These are phyloP conservation scores for Wickerhamia fluorescens DNA, from an alignment of 805 yeast species.

Conservation along the genomic window DNA sequence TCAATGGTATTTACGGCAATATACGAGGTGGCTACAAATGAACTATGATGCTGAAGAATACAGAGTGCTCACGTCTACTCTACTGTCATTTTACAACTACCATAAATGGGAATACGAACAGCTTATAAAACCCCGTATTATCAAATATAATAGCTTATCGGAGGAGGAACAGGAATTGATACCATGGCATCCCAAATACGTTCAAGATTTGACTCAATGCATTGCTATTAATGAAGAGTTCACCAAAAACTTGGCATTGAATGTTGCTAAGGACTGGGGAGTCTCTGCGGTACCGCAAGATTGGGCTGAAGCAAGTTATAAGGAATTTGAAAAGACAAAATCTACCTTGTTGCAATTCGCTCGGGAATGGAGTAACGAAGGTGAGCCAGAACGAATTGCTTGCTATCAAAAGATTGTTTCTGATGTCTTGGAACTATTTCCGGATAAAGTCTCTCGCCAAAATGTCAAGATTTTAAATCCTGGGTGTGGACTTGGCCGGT, in stretches of 20 bases:
- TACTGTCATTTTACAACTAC: slow-evolving; percentile 28
- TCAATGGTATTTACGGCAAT: too few relatives aligned
- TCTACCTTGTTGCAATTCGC: slow-evolving; percentile 49
- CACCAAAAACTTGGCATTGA: slow-evolving; percentile 33
- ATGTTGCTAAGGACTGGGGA: slow-evolving; percentile 47
- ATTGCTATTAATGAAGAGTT: slow-evolving; percentile 40
- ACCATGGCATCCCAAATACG: slow-evolving; percentile 44
- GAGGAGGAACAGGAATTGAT: slow-evolving; percentile 34
- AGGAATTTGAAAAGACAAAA: slow-evolving; percentile 52
- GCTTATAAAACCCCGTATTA: slow-evolving; percentile 24
- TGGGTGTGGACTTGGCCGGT: slow-evolving; percentile 59
- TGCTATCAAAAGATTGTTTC: slow-evolving; percentile 33
- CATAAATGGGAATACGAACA: slow-evolving; percentile 26
- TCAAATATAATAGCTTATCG: slow-evolving; percentile 24
- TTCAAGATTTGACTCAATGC: slow-evolving; percentile 33
- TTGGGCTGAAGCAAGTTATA: slow-evolving; percentile 36
- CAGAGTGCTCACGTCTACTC: slow-evolving; percentile 29
- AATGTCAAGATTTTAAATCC: slow-evolving; percentile 46
- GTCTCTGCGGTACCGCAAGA: slow-evolving; percentile 24
- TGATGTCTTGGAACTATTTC: slow-evolving; percentile 28
- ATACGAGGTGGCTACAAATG: too few relatives aligned
- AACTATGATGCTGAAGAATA: slow-evolving; percentile 23
- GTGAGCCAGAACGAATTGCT: slow-evolving; percentile 35
- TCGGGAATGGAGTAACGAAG: slow-evolving; percentile 59
- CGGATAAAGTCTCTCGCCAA: slow-evolving; percentile 29